These are phyloP conservation scores for Lipomyces sp. DNA, from an alignment of 805 yeast genomes.

Conservation along the genomic window DNA sequence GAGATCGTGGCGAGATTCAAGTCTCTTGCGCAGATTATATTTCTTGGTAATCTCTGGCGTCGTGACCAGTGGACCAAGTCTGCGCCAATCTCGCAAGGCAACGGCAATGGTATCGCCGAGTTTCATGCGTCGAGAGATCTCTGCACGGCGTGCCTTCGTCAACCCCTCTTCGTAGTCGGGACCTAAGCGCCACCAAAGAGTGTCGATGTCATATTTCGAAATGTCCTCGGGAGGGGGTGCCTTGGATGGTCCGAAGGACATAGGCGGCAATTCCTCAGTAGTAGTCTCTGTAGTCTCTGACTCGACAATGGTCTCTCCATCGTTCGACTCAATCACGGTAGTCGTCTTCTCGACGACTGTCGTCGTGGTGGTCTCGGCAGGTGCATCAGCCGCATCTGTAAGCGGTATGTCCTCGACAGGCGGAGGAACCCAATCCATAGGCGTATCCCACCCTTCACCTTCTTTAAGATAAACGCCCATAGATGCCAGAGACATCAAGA, in stretches of 20 bases:
- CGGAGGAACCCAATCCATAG: conserved; percentile 24
- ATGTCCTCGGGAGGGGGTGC: conserved; percentile 5
- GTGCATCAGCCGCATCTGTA: conserved; percentile 50
- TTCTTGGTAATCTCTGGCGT: conserved; percentile 16
- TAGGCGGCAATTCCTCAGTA: too few species aligned
- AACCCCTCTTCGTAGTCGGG: conserved; percentile 25
- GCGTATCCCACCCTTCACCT: conserved; percentile 71
- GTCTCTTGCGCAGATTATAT: conserved; percentile 23
- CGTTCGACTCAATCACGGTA: not conserved
- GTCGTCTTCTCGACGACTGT: conserved; percentile 1
- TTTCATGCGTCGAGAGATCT: conserved; percentile 29
- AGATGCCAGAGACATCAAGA: conserved; percentile 53
- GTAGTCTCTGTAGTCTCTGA: too few species aligned
- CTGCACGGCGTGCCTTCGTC: conserved; percentile 24
- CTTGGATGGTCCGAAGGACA: not conserved
- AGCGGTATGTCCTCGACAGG: conserved; percentile 2
- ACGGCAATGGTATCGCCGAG: conserved; percentile 28
- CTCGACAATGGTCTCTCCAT: not conserved
- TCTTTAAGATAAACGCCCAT: conserved; percentile 61
- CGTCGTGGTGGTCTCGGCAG: conserved; percentile 4
- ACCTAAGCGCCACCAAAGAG: conserved; percentile 20
- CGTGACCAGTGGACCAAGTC: conserved; percentile 25
- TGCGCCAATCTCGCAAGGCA: conserved; percentile 29
- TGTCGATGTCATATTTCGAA: conserved; percentile 13
- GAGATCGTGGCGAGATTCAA: conserved; percentile 22